These are phyloP conservation scores for Dictyostelium firmibasis DNA, from an alignment of 78 protist species.

Conservation along the genomic window DNA sequence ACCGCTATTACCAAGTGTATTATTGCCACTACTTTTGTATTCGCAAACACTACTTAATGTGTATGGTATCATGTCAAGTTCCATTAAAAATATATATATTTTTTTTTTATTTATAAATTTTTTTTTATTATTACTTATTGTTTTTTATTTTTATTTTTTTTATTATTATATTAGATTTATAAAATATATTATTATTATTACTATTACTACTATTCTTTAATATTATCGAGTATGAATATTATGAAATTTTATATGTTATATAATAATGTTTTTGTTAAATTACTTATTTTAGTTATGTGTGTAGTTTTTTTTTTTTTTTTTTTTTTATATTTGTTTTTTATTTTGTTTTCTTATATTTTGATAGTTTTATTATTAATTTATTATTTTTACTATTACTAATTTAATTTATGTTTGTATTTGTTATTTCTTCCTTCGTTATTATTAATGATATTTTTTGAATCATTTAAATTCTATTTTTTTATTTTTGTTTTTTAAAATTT, in stretches of 20 bases:
- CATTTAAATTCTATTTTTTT: not conserved
- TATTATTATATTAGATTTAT: too few relatives aligned
- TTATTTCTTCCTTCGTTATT: not conserved
- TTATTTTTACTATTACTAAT: not conserved
- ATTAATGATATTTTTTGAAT: not conserved
- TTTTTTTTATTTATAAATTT: not conserved
- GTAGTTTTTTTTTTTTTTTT: not conserved
- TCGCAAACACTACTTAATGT: slow-evolving; percentile 12
- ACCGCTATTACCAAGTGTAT: not conserved
- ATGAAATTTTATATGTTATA: not conserved
- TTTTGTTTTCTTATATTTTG: too few relatives aligned
- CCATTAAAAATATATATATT: not conserved
- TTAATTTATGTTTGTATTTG: not conserved
- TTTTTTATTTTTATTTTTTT: too few relatives aligned
- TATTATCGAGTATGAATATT: too few relatives aligned
- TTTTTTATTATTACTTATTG: too few relatives aligned
- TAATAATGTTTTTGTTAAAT: too few relatives aligned
- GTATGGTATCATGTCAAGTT: slow-evolving; percentile 46
- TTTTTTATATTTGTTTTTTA: too few relatives aligned
- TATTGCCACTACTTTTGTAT: not conserved
- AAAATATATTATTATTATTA: too few relatives aligned
- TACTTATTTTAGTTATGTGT: not conserved
- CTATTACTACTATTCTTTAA: too few relatives aligned
- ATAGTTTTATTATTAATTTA: too few relatives aligned
- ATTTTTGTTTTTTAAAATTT: not conserved